These are phyloP conservation scores for Xanthoceras sorbifolium DNA, from an alignment of 345 rosid species.

Conservation along the genomic window DNA sequence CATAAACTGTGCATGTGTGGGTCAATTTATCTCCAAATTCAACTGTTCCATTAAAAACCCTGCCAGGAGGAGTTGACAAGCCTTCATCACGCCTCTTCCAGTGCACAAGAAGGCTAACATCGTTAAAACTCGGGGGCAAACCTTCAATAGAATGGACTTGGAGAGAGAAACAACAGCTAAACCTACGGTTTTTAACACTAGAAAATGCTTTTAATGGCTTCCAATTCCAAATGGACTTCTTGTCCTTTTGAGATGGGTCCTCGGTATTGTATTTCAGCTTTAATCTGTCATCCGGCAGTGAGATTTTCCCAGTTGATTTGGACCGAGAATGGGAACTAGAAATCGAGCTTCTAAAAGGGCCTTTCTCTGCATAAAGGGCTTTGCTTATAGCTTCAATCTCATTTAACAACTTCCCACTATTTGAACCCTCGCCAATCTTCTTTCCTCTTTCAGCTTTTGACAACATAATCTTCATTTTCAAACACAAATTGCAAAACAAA, in stretches of 20 bases:
- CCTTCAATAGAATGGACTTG: constrained; percentile 75
- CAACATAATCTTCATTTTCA: constrained; percentile 41
- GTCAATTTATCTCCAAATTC: constrained; percentile 75
- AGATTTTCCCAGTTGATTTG: constrained; percentile 48
- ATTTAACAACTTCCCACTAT: constrained; percentile 49
- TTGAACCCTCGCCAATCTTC: constrained; percentile 53
- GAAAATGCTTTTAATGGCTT: constrained; percentile 82
- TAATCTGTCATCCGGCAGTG: constrained; percentile 37
- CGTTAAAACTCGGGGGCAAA: constrained; percentile 57
- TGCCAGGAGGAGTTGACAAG: constrained; percentile 56
- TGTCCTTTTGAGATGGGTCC: constrained; percentile 61
- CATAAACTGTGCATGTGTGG: constrained; percentile 72
- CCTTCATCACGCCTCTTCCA: constrained; percentile 94
- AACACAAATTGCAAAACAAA: neutral
- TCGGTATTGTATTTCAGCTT: constrained; percentile 37
- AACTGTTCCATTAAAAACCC: constrained; percentile 61
- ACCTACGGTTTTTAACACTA: constrained; percentile 58
- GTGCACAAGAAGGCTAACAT: constrained; percentile 62
- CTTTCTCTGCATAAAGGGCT: constrained; percentile 69
- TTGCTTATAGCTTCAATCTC: constrained; percentile 79
- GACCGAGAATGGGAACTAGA: constrained; percentile 36
- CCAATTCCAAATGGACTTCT: constrained; percentile 91
- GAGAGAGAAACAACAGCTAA: constrained; percentile 77
- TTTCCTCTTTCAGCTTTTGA: constrained; percentile 56
- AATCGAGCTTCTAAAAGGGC: constrained; percentile 32